Evolutionary conservation across 2,329 filamentous ascomycete genomes (phyloP), one percentile per base, ranked within the genome.

Genomic region (Talaromyces sp.): DNA sequence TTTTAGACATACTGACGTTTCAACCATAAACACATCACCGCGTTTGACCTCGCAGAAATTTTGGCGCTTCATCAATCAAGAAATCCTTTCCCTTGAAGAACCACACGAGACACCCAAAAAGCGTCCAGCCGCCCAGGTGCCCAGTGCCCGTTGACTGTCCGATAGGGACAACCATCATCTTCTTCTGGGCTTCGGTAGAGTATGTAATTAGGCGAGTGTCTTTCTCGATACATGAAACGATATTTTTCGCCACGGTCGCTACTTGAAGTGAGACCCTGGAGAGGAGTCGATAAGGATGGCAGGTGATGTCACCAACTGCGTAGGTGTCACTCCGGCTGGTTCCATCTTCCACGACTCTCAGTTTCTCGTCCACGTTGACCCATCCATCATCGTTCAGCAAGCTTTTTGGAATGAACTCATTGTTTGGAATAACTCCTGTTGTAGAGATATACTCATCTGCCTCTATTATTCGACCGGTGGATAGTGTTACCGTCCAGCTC

Each of bases 381-480:
- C 66, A 67, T 49, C 65, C 66, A 33, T 61, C 44, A 11, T 58
- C 36, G 27, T 63, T 55, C 28, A 67, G 63, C 19, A 65, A 57
- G 4, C 61, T 33, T n/a, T 44, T 32, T 8, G 65, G 67, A 25
- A 68, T 61, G 54, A 68, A 68, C 4, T 54, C 39, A 42, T 64
- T 68, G 44, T 68, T 67, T 1, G 67, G 67, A 4, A 65, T 56
- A 11, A 63, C 58, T 4, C 67, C 67, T 3, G 64, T 65, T 10
- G 67, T 64, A 3, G 66, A 57, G 13, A 68, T 58, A 51, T 67
- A 68, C 6, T 55, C 47, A 44, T 68, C 66, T 13, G 63, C 62
- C 9, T 56, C 60, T 74, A 79, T 27, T 10, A 42, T 59, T 54
- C 65, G 60, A 19, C 62, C 65, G 2, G 58, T 61, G 10, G 56